Percentiles rank a stretch among this genome's conserved stretches.
Evolutionary conservation across 2,329 filamentous ascomycete genomes (phyloP).

Genomic region (Xylogone sp.): DNA sequence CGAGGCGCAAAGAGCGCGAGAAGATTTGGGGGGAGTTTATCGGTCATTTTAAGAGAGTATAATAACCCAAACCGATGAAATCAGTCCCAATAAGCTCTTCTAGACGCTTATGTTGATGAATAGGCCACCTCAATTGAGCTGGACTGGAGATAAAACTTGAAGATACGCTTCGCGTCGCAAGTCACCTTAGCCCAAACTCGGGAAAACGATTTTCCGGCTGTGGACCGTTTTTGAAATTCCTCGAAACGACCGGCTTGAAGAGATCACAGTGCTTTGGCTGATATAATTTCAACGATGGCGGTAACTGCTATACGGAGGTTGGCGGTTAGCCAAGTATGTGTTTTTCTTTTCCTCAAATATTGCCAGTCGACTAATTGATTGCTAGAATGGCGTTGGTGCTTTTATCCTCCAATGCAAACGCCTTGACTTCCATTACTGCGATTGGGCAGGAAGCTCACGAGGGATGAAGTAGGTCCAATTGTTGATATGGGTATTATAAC

Average conservation of each 20-base stretch:
- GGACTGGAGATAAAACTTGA: not conserved
- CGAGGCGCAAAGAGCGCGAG: slow-evolving; percentile 93
- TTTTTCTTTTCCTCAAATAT: no score
- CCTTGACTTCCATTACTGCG: slow-evolving; percentile 95
- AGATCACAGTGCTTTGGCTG: not conserved
- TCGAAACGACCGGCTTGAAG: not conserved
- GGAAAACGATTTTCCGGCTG: not conserved
- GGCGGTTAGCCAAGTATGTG: slow-evolving; percentile 49
- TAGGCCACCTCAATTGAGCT: not conserved
- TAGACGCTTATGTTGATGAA: not conserved
- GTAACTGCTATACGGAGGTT: slow-evolving; percentile 50
- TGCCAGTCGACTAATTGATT: slow-evolving; percentile 16
- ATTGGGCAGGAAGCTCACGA: slow-evolving; percentile 87
- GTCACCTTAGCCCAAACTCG: not conserved
- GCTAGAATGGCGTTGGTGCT: slow-evolving; percentile 89
- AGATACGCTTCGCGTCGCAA: not conserved
- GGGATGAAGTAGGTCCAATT: slow-evolving; percentile 95
- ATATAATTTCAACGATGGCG: slow-evolving; percentile 37
- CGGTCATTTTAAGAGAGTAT: slow-evolving; percentile 65
- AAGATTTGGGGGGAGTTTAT: slow-evolving; percentile 90
- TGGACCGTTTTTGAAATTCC: not conserved
- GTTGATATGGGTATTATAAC: slow-evolving; percentile 6
- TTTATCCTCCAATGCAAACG: slow-evolving; percentile 98
- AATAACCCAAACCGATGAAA: not conserved
- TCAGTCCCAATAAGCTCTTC: not conserved